Conservation (phyloP, 2,329 filamentous ascomycete genomes). For the Aspergillus aculeatinus region DNA sequence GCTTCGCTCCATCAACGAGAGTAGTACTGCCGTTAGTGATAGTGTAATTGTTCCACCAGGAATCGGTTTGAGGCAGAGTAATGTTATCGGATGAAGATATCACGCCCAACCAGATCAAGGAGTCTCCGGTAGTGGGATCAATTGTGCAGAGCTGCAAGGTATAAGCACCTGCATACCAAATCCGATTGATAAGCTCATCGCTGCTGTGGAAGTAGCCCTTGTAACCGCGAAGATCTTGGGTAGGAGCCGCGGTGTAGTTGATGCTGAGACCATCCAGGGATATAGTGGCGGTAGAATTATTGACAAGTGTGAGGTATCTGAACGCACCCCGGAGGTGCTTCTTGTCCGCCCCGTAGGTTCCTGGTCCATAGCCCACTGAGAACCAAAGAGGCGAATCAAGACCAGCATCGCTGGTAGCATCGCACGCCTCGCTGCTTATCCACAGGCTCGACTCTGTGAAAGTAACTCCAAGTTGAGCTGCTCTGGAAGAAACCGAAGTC, state of each 20-base stretch:
- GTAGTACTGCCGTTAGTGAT: conserved; percentile 33
- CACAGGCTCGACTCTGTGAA: conserved; percentile 47
- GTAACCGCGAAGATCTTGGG: conserved; percentile 47
- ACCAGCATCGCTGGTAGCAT: conserved; percentile 49
- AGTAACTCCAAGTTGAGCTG: conserved; percentile 39
- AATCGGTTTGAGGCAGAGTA: conserved; percentile 16
- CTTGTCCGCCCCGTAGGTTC: conserved; percentile 43
- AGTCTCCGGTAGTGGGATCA: conserved; percentile 26
- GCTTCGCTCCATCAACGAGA: conserved; percentile 43
- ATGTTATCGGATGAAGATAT: conserved; percentile 13
- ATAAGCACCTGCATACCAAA: conserved; percentile 58
- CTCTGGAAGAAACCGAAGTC: conserved; percentile 18
- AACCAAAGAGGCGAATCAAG: conserved; percentile 54
- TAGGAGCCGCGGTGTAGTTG: conserved; percentile 43
- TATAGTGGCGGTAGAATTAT: conserved; percentile 45
- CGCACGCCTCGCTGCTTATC: conserved; percentile 49
- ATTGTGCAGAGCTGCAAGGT: conserved; percentile 43
- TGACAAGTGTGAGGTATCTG: conserved; percentile 47
- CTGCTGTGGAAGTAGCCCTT: conserved; percentile 53
- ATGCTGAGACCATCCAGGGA: conserved; percentile 39
- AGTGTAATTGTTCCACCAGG: conserved; percentile 34
- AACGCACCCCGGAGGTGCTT: conserved; percentile 48
- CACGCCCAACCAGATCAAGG: conserved; percentile 11
- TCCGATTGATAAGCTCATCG: conserved; percentile 52
- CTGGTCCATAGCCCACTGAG: conserved; percentile 32